Conservation (phyloP, 805 yeast genomes). For the Sugiyamaella americana region DNA sequence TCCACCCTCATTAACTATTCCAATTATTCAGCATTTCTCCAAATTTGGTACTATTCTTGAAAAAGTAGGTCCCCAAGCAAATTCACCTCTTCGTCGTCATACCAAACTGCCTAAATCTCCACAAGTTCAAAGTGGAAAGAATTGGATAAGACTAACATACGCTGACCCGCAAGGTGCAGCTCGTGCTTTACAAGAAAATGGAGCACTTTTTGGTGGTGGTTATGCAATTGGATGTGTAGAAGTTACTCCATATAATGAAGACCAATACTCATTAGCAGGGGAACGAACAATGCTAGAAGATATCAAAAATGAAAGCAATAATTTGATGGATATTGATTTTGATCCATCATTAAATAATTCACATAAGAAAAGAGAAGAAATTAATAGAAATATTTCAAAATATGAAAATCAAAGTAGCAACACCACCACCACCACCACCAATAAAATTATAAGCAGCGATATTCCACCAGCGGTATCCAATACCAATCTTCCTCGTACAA, state of each 20-base stretch:
- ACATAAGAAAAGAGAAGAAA: neutral
- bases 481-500: constrained; percentile 13
- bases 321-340: constrained; percentile 5
- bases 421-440: neutral
- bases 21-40: constrained; percentile 64
- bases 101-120: constrained; percentile 19
- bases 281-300: constrained; percentile 13
- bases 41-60: constrained; percentile 78
- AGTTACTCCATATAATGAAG: constrained; percentile 36
- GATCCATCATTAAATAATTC: neutral
- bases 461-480: neutral
- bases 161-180: constrained; percentile 67
- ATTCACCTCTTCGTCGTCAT: constrained; percentile 18
- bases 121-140: constrained; percentile 78
- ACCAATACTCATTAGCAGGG: constrained; percentile 9
- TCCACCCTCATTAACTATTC: constrained; percentile 65
- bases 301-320: constrained; percentile 3
- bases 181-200: constrained; percentile 82
- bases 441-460: neutral
- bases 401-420: neutral
- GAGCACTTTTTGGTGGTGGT: constrained; percentile 59
- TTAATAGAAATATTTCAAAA: neutral
- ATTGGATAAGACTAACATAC: constrained; percentile 90
- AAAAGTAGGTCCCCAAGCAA: constrained; percentile 36
- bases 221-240: constrained; percentile 62